phyloP scores from a whole-genome alignment of 1,284 basidiomycete species.

The Mycosarcoma mackinlayi region DNA sequence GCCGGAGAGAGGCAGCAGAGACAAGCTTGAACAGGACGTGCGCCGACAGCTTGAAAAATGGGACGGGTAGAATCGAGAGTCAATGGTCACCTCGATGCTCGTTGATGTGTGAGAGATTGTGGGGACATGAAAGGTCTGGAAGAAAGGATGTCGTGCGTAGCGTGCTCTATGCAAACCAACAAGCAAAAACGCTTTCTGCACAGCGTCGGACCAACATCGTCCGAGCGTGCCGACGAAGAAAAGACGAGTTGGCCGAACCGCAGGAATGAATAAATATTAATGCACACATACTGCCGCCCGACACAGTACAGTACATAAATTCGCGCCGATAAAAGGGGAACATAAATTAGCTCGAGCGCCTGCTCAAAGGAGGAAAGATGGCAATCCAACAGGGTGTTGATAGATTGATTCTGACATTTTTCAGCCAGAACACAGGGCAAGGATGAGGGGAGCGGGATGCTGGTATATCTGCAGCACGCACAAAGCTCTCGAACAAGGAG shows the following conservation, averaged over 20 bases:
- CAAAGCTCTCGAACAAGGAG: too few relatives aligned
- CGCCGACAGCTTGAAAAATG: slow-evolving; percentile 37
- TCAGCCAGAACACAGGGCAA: too few relatives aligned
- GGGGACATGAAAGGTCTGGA: too few relatives aligned
- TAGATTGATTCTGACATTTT: too few relatives aligned
- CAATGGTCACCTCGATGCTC: slow-evolving; percentile 21
- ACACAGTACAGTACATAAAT: too few relatives aligned
- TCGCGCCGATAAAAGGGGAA: neutral
- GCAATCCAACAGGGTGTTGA: too few relatives aligned
- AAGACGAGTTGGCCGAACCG: neutral
- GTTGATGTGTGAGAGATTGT: neutral
- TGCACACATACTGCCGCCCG: neutral
- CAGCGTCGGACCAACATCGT: slow-evolving; percentile 31
- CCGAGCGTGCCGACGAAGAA: slow-evolving; percentile 21
- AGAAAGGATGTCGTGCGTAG: slow-evolving; percentile 33
- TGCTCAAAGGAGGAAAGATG: neutral
- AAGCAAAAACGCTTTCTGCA: neutral
- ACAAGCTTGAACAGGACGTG: slow-evolving; percentile 45
- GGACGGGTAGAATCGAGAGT: slow-evolving; percentile 13
- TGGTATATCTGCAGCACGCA: too few relatives aligned
- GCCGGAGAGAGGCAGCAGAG: slow-evolving; percentile 42
- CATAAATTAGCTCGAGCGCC: neutral
- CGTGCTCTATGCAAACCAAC: neutral
- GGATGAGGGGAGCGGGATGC: too few relatives aligned
- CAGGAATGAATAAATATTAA: neutral